A percentile compares a stretch with the other conserved stretches of the same genome.
Conservation (phyloP, 2,329 filamentous ascomycete genomes). For the Alternaria arbusti region DNA sequence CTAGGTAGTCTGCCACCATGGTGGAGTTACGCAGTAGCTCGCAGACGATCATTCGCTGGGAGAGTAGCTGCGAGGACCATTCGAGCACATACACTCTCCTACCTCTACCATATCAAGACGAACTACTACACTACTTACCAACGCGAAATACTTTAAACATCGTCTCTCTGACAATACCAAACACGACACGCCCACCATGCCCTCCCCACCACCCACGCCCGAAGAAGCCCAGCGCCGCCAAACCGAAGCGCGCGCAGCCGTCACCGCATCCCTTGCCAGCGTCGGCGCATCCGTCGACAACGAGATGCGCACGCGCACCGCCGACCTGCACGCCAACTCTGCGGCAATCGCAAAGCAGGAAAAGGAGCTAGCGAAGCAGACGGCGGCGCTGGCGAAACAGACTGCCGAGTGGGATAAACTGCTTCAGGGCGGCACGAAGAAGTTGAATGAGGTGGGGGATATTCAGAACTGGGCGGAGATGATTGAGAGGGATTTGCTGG, state of each 20-base stretch:
- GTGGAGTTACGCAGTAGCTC: not conserved
- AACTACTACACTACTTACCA: not conserved
- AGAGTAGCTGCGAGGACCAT: constrained; percentile 12
- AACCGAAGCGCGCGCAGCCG: constrained; percentile 59
- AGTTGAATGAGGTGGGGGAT: constrained; percentile 79
- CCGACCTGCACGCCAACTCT: constrained; percentile 72
- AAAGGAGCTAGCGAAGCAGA: constrained; percentile 66
- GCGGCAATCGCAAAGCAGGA: constrained; percentile 71
- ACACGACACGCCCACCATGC: constrained; percentile 25
- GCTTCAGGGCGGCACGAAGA: constrained; percentile 66
- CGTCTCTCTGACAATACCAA: not conserved
- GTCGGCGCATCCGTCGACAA: constrained; percentile 74
- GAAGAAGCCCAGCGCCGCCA: constrained; percentile 44
- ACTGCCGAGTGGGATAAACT: constrained; percentile 69
- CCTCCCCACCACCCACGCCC: constrained; percentile 24
- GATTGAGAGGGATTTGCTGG: constrained; percentile 59
- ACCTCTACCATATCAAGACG: not conserved
- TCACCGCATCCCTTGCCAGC: constrained; percentile 57
- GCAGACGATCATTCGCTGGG: not conserved
- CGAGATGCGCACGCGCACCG: constrained; percentile 71
- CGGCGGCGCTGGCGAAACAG: constrained; percentile 66
- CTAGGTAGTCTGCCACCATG: not conserved
- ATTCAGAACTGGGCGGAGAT: constrained; percentile 90
- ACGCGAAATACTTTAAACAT: not conserved
- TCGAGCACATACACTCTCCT: not conserved